phyloP scores from a whole-genome alignment of 2,329 filamentous ascomycete species.

The Thyridium curvatum region DNA sequence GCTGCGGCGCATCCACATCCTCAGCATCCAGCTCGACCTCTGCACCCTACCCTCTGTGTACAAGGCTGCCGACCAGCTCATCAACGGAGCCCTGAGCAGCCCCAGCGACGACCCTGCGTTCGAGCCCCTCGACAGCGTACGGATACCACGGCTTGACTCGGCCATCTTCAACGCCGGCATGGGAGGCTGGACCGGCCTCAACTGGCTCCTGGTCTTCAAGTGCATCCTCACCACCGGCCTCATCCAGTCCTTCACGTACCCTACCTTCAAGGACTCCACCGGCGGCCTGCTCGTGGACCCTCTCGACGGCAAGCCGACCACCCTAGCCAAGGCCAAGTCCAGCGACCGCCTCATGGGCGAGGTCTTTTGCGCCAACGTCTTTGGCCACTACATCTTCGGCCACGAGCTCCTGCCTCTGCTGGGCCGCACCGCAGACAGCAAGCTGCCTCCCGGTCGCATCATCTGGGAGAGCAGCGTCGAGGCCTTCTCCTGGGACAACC shows the following conservation, averaged over 20 bases:
- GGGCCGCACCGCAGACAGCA: conserved; percentile 30
- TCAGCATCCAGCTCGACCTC: conserved; percentile 53
- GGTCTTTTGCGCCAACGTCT: conserved; percentile 87
- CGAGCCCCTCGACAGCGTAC: conserved; percentile 33
- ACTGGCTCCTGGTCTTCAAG: conserved; percentile 56
- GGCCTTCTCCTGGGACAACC: conserved; percentile 37
- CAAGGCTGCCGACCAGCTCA: conserved; percentile 38
- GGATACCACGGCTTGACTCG: conserved; percentile 67
- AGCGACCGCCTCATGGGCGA: conserved; percentile 62
- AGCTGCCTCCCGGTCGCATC: conserved; percentile 53
- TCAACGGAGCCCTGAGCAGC: conserved; percentile 37
- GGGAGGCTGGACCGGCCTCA: conserved; percentile 75
- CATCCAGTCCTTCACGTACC: conserved; percentile 66
- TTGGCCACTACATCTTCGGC: conserved; percentile 87
- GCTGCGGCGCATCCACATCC: conserved; percentile 48
- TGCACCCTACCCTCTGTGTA: conserved; percentile 50
- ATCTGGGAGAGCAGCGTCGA: conserved; percentile 88
- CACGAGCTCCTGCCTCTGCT: conserved; percentile 77
- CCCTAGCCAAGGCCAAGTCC: conserved; percentile 26
- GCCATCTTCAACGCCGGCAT: conserved; percentile 85
- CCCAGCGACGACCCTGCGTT: conserved; percentile 28
- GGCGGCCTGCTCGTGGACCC: conserved; percentile 36
- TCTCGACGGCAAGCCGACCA: conserved; percentile 28
- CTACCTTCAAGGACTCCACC: conserved; percentile 64
- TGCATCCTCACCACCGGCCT: conserved; percentile 52